Conservation (phyloP, 1,139 yeast genomes). For the Pichia sp. region DNA sequence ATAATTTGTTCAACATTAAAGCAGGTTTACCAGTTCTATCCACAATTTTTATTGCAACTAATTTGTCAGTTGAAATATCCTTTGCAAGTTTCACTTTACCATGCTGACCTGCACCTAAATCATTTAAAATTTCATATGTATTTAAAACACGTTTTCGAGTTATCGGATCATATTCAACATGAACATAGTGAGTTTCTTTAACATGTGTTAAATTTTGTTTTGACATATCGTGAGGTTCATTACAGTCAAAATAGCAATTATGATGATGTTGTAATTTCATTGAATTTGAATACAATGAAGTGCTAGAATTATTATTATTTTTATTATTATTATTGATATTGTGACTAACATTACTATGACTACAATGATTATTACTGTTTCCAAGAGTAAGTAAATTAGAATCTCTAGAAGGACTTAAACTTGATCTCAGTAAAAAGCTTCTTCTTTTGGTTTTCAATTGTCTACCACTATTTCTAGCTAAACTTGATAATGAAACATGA, state of each 20-base stretch:
- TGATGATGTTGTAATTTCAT: not conserved
- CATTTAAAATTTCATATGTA: conserved; percentile 81
- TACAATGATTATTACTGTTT: not conserved
- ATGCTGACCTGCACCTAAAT: conserved; percentile 93
- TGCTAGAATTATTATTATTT: conserved; percentile 2
- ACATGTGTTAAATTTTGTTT: conserved; percentile 37
- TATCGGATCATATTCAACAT: conserved; percentile 82
- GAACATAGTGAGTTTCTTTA: conserved; percentile 77
- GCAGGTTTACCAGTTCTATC: conserved; percentile 66
- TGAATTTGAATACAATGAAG: conserved; percentile 3
- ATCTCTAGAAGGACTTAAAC: conserved; percentile 10
- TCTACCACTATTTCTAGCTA: conserved; percentile 7
- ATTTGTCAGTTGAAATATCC: conserved; percentile 60
- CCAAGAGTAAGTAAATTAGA: not conserved
- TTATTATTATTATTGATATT: not conserved
- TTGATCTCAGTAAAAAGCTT: conserved; percentile 9
- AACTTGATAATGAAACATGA: conserved; percentile 12
- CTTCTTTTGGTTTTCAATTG: conserved; percentile 6
- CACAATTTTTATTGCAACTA: conserved; percentile 90
- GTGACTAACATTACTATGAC: too few species aligned
- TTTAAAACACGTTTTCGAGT: conserved; percentile 79
- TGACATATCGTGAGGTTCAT: not conserved
- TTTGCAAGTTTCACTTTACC: conserved; percentile 92
- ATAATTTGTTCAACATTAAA: conserved; percentile 36
- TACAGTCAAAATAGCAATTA: conserved; percentile 5